Percentiles rank a stretch among this genome's conserved stretches.
Conservation (phyloP, 2,329 filamentous ascomycete species). For the Fusarium temperatum region DNA sequence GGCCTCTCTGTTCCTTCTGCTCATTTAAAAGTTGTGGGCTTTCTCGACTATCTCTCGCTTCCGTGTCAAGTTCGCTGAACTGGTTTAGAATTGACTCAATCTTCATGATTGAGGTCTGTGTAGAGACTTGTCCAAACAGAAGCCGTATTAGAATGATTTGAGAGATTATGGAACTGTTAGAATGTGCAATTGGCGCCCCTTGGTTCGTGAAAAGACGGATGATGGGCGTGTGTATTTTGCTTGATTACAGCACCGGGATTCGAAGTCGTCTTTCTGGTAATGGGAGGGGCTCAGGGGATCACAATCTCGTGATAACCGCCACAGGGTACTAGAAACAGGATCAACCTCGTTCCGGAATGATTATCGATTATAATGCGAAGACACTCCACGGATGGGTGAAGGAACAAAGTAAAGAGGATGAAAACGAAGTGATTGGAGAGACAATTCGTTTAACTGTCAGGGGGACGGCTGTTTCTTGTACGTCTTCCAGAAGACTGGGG, state of each 20-base stretch:
- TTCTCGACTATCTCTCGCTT: constrained; percentile 11
- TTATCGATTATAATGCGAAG: constrained; percentile 38
- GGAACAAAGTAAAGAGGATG: constrained; percentile 2
- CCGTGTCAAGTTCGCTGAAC: constrained; percentile 29
- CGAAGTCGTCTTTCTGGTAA: constrained; percentile 14
- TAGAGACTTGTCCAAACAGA: not conserved
- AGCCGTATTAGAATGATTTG: constrained; percentile 6
- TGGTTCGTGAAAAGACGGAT: not conserved
- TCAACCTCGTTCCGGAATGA: constrained; percentile 31
- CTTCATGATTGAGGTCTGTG: constrained; percentile 22
- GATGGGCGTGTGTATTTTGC: constrained; percentile 24
- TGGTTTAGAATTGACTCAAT: constrained; percentile 37
- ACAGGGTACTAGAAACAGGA: constrained; percentile 12
- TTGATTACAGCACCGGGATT: constrained; percentile 16
- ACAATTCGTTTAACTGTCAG: constrained; percentile 17
- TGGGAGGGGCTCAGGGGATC: constrained; percentile 23
- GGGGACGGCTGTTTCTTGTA: constrained; percentile 35
- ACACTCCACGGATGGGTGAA: constrained; percentile 6
- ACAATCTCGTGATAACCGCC: constrained; percentile 27
- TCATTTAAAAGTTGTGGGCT: constrained; percentile 2
- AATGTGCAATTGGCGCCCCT: not conserved
- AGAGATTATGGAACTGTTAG: constrained; percentile 8
- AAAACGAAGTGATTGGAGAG: constrained; percentile 28
- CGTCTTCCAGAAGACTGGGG: constrained; percentile 25
- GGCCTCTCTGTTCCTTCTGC: constrained; percentile 8